Percentiles rank a stretch among this genome's conserved stretches.
Evolutionary conservation across 345 rosid species (phyloP).

Genomic region (Conringia planisiliqua): DNA sequence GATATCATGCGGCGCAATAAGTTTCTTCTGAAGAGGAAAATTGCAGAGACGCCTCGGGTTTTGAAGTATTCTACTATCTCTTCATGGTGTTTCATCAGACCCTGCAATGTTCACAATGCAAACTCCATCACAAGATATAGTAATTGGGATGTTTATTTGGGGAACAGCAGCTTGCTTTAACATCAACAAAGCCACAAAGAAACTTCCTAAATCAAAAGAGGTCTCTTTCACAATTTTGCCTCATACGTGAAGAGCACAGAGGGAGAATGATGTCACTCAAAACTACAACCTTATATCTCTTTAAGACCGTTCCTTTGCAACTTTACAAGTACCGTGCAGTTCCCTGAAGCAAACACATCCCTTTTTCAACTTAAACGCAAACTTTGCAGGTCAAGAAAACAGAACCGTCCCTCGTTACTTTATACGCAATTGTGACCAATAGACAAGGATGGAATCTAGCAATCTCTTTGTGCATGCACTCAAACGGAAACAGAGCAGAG

Average conservation of each 20-base stretch:
- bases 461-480: not conserved
- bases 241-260: no score
- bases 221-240: not conserved
- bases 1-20: conserved; percentile 87
- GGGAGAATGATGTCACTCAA: not conserved
- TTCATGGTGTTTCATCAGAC: conserved; percentile 76
- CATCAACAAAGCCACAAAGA: not conserved
- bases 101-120: conserved; percentile 40
- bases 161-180: not conserved
- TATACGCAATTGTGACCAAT: not conserved
- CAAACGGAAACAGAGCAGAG: not conserved
- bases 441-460: not conserved
- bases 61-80: conserved; percentile 83
- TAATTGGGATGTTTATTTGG: not conserved
- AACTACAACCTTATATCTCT: not conserved
- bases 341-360: not conserved
- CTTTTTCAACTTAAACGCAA: no score
- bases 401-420: not conserved
- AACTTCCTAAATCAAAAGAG: not conserved
- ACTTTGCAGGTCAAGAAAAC: not conserved
- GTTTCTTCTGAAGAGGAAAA: conserved; percentile 88
- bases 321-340: not conserved
- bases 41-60: conserved; percentile 72
- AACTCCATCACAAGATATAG: not conserved
- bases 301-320: not conserved